These are phyloP conservation scores for Debaryomycetaceae sp. DNA, from an alignment of 1,139 yeast species.

Conservation along the genomic window DNA sequence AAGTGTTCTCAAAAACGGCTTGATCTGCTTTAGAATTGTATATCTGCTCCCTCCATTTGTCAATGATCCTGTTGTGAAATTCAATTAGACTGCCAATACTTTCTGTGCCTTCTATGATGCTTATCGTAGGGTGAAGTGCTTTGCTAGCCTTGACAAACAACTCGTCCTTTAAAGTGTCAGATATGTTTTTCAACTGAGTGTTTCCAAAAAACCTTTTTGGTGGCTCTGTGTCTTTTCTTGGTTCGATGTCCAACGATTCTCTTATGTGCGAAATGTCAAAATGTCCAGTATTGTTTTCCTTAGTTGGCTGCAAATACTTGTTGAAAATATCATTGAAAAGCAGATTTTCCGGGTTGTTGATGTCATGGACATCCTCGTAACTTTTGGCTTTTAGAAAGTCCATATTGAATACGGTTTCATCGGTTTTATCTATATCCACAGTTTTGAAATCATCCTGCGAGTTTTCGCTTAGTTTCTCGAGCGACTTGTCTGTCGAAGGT, in stretches of 20 bases:
- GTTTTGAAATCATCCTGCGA: slow-evolving; percentile 5
- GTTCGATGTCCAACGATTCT: slow-evolving; percentile 3
- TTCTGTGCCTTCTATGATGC: slow-evolving; percentile 15
- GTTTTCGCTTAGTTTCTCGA: background rate
- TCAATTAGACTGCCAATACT: slow-evolving; percentile 11
- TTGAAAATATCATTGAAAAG: slow-evolving; percentile 24
- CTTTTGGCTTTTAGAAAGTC: slow-evolving; percentile 10
- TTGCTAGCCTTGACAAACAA: slow-evolving; percentile 15
- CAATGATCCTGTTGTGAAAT: slow-evolving; percentile 13
- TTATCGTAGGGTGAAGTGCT: slow-evolving; percentile 24
- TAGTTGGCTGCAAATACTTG: slow-evolving; percentile 12
- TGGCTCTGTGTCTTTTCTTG: slow-evolving; percentile 1
- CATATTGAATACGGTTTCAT: slow-evolving; percentile 14
- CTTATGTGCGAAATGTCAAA: background rate
- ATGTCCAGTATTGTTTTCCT: slow-evolving; percentile 1
- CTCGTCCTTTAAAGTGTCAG: slow-evolving; percentile 10
- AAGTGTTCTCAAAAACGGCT: slow-evolving; percentile 5
- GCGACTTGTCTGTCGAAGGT: background rate
- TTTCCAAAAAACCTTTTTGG: background rate
- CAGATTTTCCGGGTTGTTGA: slow-evolving; percentile 20
- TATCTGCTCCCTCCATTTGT: slow-evolving; percentile 11
- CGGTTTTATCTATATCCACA: slow-evolving; percentile 13
- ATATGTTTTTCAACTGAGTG: slow-evolving; percentile 6
- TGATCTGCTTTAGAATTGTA: slow-evolving; percentile 2
- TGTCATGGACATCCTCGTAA: slow-evolving; percentile 4